Conservation (phyloP, 768 basidiomycete genomes). For the Pleurotus citrinopileatus region DNA sequence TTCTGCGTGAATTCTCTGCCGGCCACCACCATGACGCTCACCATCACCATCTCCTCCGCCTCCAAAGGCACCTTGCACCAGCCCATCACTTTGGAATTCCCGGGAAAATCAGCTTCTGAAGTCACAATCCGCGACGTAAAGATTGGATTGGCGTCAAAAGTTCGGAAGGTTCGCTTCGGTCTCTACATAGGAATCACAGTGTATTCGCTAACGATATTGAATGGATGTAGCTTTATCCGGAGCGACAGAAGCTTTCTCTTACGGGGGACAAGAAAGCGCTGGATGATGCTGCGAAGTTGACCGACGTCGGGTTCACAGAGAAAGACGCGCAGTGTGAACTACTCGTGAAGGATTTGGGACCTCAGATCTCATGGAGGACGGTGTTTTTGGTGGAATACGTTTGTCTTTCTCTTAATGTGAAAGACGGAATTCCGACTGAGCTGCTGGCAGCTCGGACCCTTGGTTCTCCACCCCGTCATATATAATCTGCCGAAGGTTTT, state of each 20-base stretch:
- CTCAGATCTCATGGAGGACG: slow-evolving; percentile 84
- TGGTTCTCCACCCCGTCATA: slow-evolving; percentile 84
- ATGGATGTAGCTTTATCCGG: slow-evolving; percentile 54
- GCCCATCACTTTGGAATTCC: slow-evolving; percentile 48
- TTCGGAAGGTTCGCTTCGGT: slow-evolving; percentile 30
- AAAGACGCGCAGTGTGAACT: slow-evolving; percentile 49
- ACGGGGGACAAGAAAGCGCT: slow-evolving; percentile 61
- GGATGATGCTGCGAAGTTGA: slow-evolving; percentile 60
- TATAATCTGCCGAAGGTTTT: slow-evolving; percentile 69
- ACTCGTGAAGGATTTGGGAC: slow-evolving; percentile 84
- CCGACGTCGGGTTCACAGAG: slow-evolving; percentile 51
- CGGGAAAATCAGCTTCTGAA: slow-evolving; percentile 22
- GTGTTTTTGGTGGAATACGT: slow-evolving; percentile 97
- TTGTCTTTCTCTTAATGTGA: slow-evolving; percentile 25
- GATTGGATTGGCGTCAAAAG: slow-evolving; percentile 46
- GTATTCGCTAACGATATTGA: slow-evolving; percentile 3
- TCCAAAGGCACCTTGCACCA: slow-evolving; percentile 49
- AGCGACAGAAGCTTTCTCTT: slow-evolving; percentile 72
- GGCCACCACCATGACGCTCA: slow-evolving; percentile 19
- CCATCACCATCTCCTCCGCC: slow-evolving; percentile 50
- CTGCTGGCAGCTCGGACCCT: slow-evolving; percentile 67
- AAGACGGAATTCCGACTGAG: background rate
- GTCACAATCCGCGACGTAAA: slow-evolving; percentile 73
- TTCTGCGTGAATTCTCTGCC: too few relatives aligned
- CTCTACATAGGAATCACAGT: background rate